Conservation (phyloP, 345 rosid genomes). For the Citrus cavaleriei region DNA sequence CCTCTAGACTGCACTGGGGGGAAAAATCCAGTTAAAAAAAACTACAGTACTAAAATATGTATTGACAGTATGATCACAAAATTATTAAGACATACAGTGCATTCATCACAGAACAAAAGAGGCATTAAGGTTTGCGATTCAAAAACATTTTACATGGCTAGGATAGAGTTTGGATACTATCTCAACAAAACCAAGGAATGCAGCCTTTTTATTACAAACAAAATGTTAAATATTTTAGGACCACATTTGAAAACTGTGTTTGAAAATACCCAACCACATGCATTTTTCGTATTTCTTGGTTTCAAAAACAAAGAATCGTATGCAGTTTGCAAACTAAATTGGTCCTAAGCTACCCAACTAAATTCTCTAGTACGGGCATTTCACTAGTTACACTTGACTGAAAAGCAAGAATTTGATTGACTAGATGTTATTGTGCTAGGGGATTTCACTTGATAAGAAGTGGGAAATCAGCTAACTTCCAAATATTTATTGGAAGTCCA, state of each 20-base stretch:
- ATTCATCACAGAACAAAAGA: background rate
- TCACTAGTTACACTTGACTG: background rate
- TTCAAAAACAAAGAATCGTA: background rate
- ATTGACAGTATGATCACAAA: too few relatives aligned
- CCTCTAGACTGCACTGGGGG: background rate
- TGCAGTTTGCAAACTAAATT: background rate
- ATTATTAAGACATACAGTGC: too few relatives aligned
- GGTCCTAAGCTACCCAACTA: background rate
- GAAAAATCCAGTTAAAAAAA: background rate
- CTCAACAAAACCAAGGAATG: background rate
- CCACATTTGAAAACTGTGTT: background rate
- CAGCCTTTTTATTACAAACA: background rate
- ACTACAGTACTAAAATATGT: background rate
- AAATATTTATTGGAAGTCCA: background rate
- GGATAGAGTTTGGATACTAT: background rate
- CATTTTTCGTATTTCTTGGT: background rate
- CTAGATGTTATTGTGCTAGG: background rate
- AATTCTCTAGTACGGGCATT: background rate
- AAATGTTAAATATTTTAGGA: background rate
- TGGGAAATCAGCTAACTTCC: constrained; percentile 1
- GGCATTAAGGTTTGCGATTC: background rate
- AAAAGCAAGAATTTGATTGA: background rate
- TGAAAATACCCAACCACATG: background rate
- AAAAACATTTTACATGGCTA: background rate
- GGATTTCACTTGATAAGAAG: background rate